Evolutionary conservation across 1,139 yeast genomes (phyloP).

Genomic region (Scheffersomyces illinoinensis): DNA sequence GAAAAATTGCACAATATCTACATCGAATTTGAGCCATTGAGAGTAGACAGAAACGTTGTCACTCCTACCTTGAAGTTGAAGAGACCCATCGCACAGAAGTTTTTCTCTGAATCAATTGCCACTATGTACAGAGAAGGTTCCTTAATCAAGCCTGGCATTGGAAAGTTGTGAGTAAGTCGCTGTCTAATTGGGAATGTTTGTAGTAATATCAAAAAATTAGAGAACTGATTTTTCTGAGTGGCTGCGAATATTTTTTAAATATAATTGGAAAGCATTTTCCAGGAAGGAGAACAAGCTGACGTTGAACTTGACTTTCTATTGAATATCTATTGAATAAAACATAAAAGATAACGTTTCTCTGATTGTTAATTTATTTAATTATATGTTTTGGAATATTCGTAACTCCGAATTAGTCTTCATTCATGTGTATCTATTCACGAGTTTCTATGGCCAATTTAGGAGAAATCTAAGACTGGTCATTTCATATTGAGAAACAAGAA

Average conservation of each 20-base stretch:
- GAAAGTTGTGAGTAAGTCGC: neutral
- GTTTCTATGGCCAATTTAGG: too few relatives aligned
- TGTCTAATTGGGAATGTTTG: neutral
- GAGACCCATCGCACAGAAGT: slow-evolving; percentile 25
- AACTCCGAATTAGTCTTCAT: neutral
- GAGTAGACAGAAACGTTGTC: slow-evolving; percentile 20
- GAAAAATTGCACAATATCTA: slow-evolving; percentile 24
- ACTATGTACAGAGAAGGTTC: slow-evolving; percentile 24
- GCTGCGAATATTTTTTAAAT: neutral
- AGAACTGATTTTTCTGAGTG: neutral
- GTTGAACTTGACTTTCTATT: too few relatives aligned
- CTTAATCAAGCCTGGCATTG: slow-evolving; percentile 7
- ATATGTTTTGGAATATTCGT: neutral
- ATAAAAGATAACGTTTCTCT: too few relatives aligned
- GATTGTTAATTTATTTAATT: neutral
- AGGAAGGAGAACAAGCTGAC: too few relatives aligned
- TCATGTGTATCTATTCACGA: neutral
- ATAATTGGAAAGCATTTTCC: too few relatives aligned
- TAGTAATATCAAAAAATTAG: too few relatives aligned
- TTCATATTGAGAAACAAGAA: too few relatives aligned
- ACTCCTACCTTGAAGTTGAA: slow-evolving; percentile 29
- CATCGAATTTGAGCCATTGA: slow-evolving; percentile 27
- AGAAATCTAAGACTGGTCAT: neutral
- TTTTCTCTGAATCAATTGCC: slow-evolving; percentile 18
- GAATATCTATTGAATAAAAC: neutral